These are phyloP conservation scores for Elaeis oleifera DNA, from an alignment of 202 grass and related monocot genomes.

Conservation along the genomic window DNA sequence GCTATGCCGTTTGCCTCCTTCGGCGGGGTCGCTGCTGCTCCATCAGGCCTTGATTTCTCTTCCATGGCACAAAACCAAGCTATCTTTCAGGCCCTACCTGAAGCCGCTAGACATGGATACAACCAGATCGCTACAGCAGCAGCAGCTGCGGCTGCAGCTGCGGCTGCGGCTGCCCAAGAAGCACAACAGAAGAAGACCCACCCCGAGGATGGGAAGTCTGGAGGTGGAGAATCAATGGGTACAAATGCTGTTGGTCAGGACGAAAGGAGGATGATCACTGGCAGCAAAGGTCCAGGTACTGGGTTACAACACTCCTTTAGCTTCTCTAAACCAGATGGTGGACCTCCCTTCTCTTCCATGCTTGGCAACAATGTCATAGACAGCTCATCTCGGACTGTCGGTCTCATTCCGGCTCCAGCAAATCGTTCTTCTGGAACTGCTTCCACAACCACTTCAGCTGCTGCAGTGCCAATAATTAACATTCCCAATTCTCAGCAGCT, in stretches of 20 bases:
- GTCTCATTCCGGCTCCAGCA: conserved; percentile 49
- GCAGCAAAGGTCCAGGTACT: conserved; percentile 37
- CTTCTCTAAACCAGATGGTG: conserved; percentile 67
- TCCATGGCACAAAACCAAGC: conserved; percentile 64
- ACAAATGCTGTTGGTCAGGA: conserved; percentile 31
- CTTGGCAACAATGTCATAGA: conserved; percentile 36
- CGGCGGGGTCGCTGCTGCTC: conserved; percentile 38
- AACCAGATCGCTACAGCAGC: conserved; percentile 49
- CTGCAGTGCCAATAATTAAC: neutral
- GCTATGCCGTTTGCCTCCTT: conserved; percentile 68
- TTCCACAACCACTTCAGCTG: conserved; percentile 25
- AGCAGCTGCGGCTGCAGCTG: conserved; percentile 29
- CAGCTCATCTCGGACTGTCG: conserved; percentile 56
- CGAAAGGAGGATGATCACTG: conserved; percentile 53
- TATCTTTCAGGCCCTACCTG: conserved; percentile 70
- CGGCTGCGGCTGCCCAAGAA: conserved; percentile 35
- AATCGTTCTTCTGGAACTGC: conserved; percentile 37
- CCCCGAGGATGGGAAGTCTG: conserved; percentile 56
- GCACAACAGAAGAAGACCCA: conserved; percentile 53
- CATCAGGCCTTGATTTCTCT: conserved; percentile 75
- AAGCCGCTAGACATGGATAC: conserved; percentile 62
- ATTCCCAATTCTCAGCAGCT: conserved; percentile 37
- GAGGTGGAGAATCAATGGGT: conserved; percentile 47
- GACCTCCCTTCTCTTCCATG: conserved; percentile 34
- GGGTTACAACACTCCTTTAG: conserved; percentile 64